Evolutionary conservation across 2,329 filamentous ascomycete species (phyloP), one percentile per base, ranked within the genome.

Genomic region (Fusarium azukiicola): DNA sequence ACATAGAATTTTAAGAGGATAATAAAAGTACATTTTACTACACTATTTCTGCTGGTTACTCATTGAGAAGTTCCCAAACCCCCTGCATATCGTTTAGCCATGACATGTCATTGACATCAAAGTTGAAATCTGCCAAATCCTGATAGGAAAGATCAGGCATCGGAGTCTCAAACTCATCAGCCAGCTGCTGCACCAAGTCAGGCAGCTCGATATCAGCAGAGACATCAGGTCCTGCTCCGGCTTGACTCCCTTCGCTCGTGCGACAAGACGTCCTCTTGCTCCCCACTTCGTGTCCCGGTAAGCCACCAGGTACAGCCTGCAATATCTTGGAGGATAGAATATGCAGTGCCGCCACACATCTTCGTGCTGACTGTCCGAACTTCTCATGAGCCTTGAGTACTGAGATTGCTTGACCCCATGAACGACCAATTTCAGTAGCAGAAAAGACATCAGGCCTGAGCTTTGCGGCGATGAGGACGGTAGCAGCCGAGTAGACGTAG

Each of bases 401-500:
- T 1, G 81, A 82, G 64, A 87, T 85, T 3, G 86, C 86, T 16
- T 86, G 81, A 2, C 83, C 80, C 85, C 86, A 87, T 0, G 85
- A 84, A 9, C 79, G 74, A 2, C 79, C 78, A 13, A 87, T 79
- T 1, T 85, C 85, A 0, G 52, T 68, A 0, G 79, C 74, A 0
- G 82, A 76, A 44, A 87, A 87, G 4, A 83, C 74, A 4, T 86
- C 84, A 0, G 86, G 85, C 5, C 86, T 82, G 0, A 88, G 78
- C 27, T 84, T 85, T 2, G 87, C 86, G 0, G 85, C 86, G 5
- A 88, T 85, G 4, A 88, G 81, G 1, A 87, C 80, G 0, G 84
- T 87, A 2, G 87, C 85, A 0, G 87, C 86, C 0, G 86, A 85
- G 79, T 87, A 87, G 21, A 88, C 76, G 21, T 87, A 88, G 71